Percentiles rank a stretch among this genome's conserved stretches.
phyloP scores from a whole-genome alignment of 78 protist genomes.

The Chrysochromulina tobinii region DNA sequence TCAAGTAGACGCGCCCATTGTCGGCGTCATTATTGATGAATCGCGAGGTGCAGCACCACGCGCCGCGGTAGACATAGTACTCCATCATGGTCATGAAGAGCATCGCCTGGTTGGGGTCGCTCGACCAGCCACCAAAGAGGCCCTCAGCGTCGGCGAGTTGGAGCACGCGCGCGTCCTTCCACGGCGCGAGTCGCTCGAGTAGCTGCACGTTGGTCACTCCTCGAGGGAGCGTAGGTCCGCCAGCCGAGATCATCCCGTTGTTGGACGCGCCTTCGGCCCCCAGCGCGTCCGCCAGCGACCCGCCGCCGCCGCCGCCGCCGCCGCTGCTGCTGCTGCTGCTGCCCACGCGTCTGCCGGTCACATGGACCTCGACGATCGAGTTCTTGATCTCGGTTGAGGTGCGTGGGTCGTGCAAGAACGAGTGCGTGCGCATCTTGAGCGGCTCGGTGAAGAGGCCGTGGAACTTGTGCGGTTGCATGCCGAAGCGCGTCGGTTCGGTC shows the following conservation, averaged over 20 bases:
- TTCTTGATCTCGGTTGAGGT: background rate
- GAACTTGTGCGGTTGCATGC: background rate
- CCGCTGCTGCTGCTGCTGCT: background rate
- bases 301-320: background rate
- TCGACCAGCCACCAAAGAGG: background rate
- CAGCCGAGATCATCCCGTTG: no score
- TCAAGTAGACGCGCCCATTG: background rate
- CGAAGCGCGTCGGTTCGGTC: background rate
- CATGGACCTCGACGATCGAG: background rate
- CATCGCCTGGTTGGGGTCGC: background rate
- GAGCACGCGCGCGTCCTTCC: background rate
- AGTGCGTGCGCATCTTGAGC: background rate
- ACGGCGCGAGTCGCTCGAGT: background rate
- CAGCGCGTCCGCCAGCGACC: no score
- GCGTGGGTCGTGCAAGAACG: background rate
- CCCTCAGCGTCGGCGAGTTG: background rate
- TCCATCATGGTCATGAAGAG: slow-evolving; percentile 3
- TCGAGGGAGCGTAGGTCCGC: background rate
- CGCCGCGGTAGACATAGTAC: background rate
- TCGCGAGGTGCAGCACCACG: background rate
- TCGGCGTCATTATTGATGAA: background rate
- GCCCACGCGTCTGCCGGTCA: background rate
- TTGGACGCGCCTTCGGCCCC: no score
- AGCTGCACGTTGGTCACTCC: background rate
- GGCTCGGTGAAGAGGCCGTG: background rate